phyloP scores from a whole-genome alignment of 495 filamentous ascomycete species.

The Aspergillus panamensis region DNA sequence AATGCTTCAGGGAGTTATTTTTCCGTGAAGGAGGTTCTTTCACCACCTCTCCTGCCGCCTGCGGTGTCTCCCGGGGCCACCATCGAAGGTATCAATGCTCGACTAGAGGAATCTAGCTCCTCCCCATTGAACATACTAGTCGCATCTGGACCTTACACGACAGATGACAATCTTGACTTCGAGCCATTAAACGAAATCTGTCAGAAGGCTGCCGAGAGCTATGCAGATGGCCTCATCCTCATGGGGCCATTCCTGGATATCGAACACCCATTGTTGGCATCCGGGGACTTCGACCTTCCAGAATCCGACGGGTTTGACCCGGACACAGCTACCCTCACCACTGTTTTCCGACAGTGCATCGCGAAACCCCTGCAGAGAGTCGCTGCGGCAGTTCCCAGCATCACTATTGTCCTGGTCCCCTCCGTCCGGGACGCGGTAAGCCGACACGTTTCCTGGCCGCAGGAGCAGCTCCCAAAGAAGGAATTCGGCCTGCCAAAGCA shows the following conservation, averaged over 20 bases:
- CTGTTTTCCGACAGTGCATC: constrained; percentile 79
- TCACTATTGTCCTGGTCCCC: constrained; percentile 79
- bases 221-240: constrained; percentile 77
- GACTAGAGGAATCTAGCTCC: constrained; percentile 58
- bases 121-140: constrained; percentile 70
- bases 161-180: constrained; percentile 86
- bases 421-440: constrained; percentile 80
- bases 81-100: constrained; percentile 61
- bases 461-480: constrained; percentile 70
- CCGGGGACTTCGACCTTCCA: constrained; percentile 87
- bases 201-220: constrained; percentile 65
- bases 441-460: constrained; percentile 86
- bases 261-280: constrained; percentile 84
- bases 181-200: constrained; percentile 81
- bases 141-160: constrained; percentile 84
- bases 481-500: constrained; percentile 73
- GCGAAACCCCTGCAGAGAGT: constrained; percentile 63
- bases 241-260: constrained; percentile 85
- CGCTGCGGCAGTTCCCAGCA: constrained; percentile 61
- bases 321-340: constrained; percentile 72
- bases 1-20: constrained; percentile 87
- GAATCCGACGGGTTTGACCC: constrained; percentile 64
- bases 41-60: constrained; percentile 64
- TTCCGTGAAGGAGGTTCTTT: constrained; percentile 69
- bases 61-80: constrained; percentile 59